Conservation (phyloP, 164 flowering plant genomes). For the Taxillus chinensis region DNA sequence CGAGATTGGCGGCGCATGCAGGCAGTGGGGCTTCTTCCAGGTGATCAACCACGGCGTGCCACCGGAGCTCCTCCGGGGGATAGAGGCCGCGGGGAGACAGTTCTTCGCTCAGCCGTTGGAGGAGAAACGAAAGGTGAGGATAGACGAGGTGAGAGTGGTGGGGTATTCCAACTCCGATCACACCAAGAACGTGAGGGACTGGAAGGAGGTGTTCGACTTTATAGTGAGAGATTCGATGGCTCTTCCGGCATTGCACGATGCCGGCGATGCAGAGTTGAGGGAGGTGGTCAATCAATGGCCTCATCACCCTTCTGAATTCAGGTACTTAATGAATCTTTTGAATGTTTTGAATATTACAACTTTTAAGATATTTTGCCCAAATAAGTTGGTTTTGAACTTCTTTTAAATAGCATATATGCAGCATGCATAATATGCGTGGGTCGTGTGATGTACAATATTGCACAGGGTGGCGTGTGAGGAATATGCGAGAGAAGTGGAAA, state of each 20-base stretch:
- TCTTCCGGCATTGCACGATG: constrained; percentile 30
- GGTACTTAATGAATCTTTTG: constrained; percentile 7
- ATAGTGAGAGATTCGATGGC: constrained; percentile 20
- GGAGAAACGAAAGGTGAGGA: constrained; percentile 44
- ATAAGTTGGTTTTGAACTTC: background rate
- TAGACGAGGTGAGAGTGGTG: constrained; percentile 33
- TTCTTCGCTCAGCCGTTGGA: constrained; percentile 39
- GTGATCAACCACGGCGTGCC: constrained; percentile 65
- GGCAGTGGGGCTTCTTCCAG: constrained; percentile 70
- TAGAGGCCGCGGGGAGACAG: constrained; percentile 21
- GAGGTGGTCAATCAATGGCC: constrained; percentile 48
- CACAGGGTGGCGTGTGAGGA: constrained; percentile 24
- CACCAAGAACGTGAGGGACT: constrained; percentile 69
- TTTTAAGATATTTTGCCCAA: background rate
- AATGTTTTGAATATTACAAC: background rate
- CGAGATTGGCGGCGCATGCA: constrained; percentile 39
- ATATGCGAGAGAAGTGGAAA: constrained; percentile 21
- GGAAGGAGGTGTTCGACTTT: constrained; percentile 71
- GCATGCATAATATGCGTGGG: background rate
- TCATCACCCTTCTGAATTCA: constrained; percentile 27
- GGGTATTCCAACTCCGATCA: constrained; percentile 56
- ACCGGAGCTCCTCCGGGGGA: constrained; percentile 9
- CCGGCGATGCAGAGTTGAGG: constrained; percentile 18
- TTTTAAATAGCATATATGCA: background rate
- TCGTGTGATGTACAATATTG: background rate